Base-by-base conservation (phyloP, 2,329 filamentous ascomycete genomes). In the Fusarium brachygibbosum region DNA sequence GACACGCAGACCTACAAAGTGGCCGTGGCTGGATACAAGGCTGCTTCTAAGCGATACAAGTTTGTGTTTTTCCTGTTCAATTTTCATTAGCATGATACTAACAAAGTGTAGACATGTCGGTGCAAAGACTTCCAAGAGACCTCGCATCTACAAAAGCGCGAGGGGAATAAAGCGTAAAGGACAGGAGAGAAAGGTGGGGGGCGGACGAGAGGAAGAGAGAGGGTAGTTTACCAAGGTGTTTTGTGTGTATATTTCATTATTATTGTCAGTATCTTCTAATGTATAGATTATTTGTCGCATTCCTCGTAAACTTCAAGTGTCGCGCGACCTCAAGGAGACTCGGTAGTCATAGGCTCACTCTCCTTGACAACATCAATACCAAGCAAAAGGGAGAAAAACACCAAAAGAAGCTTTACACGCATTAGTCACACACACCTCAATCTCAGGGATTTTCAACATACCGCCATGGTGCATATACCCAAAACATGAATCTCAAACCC, bases 401-500 rank as follows among this genome's bases (percentile, higher is more conserved):
- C 58, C 16, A 74, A 34, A 2, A 75, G 51, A 11, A 75, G 58
- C 73, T 75, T 52, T 9, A 10, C 29, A 2, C 7, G 44, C n/a
- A n/a, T 74, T 23, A 73, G 63, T 29, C 34, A 19, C 23, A 19
- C 23, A 9, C 7, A 19, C 46, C 14, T 13, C 16, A 50, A 42
- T 4, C 7, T 11, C 31, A 6, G 38, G 35, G 28, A 12, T 5
- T 29, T 29, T 10, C 11, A 21, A 53, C 70, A 29, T 63, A 75
- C 73, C 51, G 71, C 28, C 37, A 69, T 53, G 32, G 58, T 50
- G 25, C 61, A 65, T 9, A 71, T 45, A 12, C 71, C 72, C 40
- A 76, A 48, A 32, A 71, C 16, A 32, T 75, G 71, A 44, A 78
- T 51, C 50, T 79, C 77, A 34, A 76, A 68, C 0, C 79, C 79